Base-by-base conservation (phyloP, 495 filamentous ascomycete species). In the Beverwykella pulmonaria region DNA sequence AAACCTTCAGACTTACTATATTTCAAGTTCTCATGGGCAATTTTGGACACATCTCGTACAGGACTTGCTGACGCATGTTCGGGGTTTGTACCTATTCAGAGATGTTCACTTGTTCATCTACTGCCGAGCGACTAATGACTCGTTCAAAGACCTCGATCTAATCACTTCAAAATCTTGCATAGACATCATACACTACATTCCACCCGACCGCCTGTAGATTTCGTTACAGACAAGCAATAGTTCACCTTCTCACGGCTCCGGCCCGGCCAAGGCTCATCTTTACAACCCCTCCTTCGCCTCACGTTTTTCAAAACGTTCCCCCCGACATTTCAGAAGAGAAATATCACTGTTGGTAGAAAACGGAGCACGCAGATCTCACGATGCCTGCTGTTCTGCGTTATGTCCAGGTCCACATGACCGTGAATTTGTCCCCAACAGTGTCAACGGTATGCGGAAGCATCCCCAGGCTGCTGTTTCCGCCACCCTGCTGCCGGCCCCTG, bases 331-430 rank as follows among this genome's bases (percentile, higher is more conserved):
- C 53, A 7, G 23, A 55, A 30, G 53, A 55, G 53, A 55, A 9
- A 27, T 55, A 30, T 20, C 53, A 55, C 26, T 3, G 12, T 1
- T 32, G 53, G 53, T 55, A 15, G 53, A 29, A 30, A 15, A 55
- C 23, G 12, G 30, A 19, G 39, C 20, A 56, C 39, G 49, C 61
- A 56, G 23, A 0, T 82, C 84, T 0, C 84, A 83, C 10, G 86
- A 74, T 1, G 82, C 80, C 14, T 87, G 67, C 0, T 82, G 81
- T 65, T 84, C 84, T 26, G 78, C 48, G 15, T 82, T 76, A 75
- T 84, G 81, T 1, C 74, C n/a, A n/a, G n/a, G n/a, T n/a, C 77
- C 17, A 81, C 83, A 0, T 75, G 6, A 84, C 77, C 4, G 76
- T 79, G 17, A 81, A 30, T 46, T 75, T 67, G 41, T 78, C 75